These are phyloP conservation scores for Phytophthora sojae DNA, from an alignment of 352 stramenopile species.

Conservation along the genomic window DNA sequence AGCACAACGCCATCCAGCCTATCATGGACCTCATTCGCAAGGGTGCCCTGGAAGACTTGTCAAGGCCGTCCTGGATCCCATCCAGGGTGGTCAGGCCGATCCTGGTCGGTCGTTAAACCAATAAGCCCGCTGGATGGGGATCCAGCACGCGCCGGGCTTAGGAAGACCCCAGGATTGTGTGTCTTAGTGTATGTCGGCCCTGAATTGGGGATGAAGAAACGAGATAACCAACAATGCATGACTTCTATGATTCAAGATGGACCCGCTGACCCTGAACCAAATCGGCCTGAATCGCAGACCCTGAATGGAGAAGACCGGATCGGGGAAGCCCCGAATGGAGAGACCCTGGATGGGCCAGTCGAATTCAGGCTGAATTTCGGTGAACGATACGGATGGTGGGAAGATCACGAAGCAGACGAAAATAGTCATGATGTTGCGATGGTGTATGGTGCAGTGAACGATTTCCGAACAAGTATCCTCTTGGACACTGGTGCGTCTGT, in stretches of 20 bases:
- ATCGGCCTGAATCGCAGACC: too few relatives aligned
- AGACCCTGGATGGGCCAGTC: not conserved
- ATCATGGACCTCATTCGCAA: too few relatives aligned
- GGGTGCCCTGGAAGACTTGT: too few relatives aligned
- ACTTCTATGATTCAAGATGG: not conserved
- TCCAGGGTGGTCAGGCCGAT: too few relatives aligned
- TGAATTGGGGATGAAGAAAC: not conserved
- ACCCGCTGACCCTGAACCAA: not conserved
- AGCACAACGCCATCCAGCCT: too few relatives aligned
- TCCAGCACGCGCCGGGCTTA: not conserved
- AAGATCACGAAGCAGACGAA: not conserved
- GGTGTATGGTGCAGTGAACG: too few relatives aligned
- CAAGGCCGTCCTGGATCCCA: too few relatives aligned
- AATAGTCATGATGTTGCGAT: not conserved
- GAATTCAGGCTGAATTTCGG: not conserved
- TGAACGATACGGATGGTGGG: not conserved
- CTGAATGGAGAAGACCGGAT: too few relatives aligned
- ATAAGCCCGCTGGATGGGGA: too few relatives aligned
- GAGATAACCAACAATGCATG: constrained; percentile 1
- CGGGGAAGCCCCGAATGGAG: too few relatives aligned
- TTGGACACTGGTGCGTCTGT: constrained; percentile 3
- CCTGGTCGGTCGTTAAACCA: too few relatives aligned
- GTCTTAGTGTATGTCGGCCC: constrained; percentile 1
- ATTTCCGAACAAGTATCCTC: not conserved
- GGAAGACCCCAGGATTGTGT: not conserved